These are phyloP conservation scores for Ogataea methylovora DNA, from an alignment of 805 yeast species.

Conservation along the genomic window DNA sequence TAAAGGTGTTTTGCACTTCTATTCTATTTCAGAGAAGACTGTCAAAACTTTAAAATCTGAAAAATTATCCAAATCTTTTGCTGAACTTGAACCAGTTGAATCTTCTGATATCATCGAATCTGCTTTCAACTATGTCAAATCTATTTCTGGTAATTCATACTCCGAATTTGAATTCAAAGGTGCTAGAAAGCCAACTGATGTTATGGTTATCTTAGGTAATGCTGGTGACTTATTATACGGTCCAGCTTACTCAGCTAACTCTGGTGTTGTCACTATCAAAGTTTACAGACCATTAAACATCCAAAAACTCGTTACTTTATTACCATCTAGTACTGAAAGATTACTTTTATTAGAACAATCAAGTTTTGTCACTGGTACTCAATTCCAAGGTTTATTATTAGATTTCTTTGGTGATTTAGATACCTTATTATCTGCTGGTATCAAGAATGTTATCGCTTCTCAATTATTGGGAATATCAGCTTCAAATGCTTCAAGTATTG, in stretches of 20 bases:
- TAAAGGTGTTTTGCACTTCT: conserved; percentile 69
- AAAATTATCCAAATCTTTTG: conserved; percentile 5
- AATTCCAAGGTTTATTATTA: conserved; percentile 43
- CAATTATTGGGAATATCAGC: conserved; percentile 39
- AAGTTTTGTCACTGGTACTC: conserved; percentile 21
- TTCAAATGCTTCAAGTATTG: conserved; percentile 32
- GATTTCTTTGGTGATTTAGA: conserved; percentile 62
- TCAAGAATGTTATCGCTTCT: conserved; percentile 51
- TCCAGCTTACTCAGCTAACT: conserved; percentile 29
- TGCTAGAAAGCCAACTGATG: conserved; percentile 32
- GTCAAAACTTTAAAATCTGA: conserved; percentile 4
- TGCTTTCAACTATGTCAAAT: conserved; percentile 24
- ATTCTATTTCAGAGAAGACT: conserved; percentile 17
- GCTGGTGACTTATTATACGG: conserved; percentile 35
- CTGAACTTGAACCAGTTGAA: conserved; percentile 7
- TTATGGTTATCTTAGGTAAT: conserved; percentile 60
- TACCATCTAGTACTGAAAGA: conserved; percentile 49
- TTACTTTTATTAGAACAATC: conserved; percentile 67
- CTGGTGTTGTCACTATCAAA: conserved; percentile 49
- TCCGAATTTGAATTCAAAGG: conserved; percentile 37
- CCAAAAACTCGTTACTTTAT: conserved; percentile 34
- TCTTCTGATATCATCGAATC: conserved; percentile 23
- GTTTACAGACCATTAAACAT: conserved; percentile 70
- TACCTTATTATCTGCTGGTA: conserved; percentile 35
- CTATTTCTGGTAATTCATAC: conserved; percentile 22